Evolutionary conservation across 345 rosid species (phyloP).

Genomic region (Nephelium lappaceum): DNA sequence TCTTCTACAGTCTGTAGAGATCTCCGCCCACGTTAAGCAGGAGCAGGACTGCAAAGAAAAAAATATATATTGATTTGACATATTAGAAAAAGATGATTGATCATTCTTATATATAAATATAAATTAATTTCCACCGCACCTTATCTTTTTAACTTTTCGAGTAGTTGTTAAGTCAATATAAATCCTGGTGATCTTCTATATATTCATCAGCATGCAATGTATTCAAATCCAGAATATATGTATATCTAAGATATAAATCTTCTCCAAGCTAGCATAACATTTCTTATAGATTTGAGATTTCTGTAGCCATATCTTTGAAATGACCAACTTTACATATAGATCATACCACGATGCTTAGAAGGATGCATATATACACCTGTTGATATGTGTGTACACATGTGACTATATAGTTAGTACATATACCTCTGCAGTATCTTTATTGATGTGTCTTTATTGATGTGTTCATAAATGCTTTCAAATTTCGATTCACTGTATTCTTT

Average conservation of each 20-base stretch:
- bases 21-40: neutral
- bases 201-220: neutral
- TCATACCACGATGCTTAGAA: neutral
- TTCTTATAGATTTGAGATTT: neutral
- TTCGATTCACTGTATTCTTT: too few relatives aligned
- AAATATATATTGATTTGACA: conserved; percentile 19
- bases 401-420: too few relatives aligned
- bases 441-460: too few relatives aligned
- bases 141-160: conserved; percentile 25
- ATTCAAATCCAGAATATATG: neutral
- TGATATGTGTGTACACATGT: too few relatives aligned
- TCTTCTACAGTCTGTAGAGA: neutral
- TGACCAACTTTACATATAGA: neutral
- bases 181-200: conserved; percentile 4
- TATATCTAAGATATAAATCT: neutral
- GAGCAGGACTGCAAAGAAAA: neutral
- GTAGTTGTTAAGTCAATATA: conserved; percentile 24
- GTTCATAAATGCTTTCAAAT: too few relatives aligned
- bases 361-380: neutral
- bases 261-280: neutral
- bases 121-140: conserved; percentile 12
- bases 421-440: too few relatives aligned
- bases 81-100: conserved; percentile 13
- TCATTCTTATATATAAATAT: neutral
- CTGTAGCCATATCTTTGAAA: neutral